These are phyloP conservation scores for Chaetomium cochliodes DNA, from an alignment of 495 filamentous ascomycete genomes.

Conservation along the genomic window DNA sequence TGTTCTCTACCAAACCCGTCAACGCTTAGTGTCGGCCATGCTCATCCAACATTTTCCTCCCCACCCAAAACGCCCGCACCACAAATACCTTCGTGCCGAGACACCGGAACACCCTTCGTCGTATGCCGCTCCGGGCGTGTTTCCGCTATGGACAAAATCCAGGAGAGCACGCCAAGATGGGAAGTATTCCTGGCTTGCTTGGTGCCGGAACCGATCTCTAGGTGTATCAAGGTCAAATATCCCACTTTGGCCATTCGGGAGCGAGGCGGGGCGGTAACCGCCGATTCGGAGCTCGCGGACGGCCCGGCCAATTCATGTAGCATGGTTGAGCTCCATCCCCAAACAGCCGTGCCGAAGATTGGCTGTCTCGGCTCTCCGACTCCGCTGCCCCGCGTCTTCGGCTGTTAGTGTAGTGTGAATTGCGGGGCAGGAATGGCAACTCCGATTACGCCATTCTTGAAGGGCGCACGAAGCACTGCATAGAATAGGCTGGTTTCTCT, in stretches of 20 bases:
- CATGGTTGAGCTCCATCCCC: conserved; percentile 6
- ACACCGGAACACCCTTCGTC: background rate
- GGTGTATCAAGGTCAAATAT: background rate
- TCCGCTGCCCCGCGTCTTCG: conserved; percentile 27
- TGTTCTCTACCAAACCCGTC: conserved; percentile 54
- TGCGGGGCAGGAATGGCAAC: conserved; percentile 23
- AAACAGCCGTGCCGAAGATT: conserved; percentile 9
- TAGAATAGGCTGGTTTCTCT: conserved; percentile 22
- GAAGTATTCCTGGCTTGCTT: background rate
- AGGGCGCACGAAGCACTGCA: conserved; percentile 4
- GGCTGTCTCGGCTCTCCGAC: conserved; percentile 9
- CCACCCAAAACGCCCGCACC: background rate
- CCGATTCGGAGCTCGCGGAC: conserved; percentile 6
- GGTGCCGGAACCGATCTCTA: background rate
- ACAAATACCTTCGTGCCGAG: background rate
- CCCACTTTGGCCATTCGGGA: background rate
- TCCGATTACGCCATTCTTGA: conserved; percentile 36
- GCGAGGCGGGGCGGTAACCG: background rate
- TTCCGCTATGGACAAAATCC: background rate
- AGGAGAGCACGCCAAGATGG: background rate
- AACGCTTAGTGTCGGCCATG: conserved; percentile 16
- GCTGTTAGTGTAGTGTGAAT: conserved; percentile 10
- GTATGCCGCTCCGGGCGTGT: background rate
- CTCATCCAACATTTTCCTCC: background rate
- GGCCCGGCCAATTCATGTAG: background rate